Percentiles rank a stretch among this genome's conserved stretches.
Evolutionary conservation across 2,329 filamentous ascomycete species (phyloP).

Genomic region (Shiraia sp.): DNA sequence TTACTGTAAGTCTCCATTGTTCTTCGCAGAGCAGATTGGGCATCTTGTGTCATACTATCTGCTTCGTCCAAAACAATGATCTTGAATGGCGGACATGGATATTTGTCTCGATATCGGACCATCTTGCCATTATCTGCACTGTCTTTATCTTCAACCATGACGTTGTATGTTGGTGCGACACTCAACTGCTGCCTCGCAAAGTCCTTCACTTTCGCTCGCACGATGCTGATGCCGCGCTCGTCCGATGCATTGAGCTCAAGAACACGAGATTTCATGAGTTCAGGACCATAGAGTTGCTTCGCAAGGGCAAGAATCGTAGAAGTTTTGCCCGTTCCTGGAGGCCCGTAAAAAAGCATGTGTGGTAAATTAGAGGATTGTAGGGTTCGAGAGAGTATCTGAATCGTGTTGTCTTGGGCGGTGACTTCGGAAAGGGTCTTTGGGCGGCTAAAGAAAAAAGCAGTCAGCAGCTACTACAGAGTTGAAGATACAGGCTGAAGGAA

Average conservation of each 20-base stretch:
- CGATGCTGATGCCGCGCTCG: conserved; percentile 95
- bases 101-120: conserved; percentile 62
- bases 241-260: conserved; percentile 99
- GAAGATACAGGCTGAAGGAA: neutral
- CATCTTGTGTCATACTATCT: conserved; percentile 98
- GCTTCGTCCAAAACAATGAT: conserved; percentile 98
- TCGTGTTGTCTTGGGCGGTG: conserved; percentile 95
- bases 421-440: conserved; percentile 94
- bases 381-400: conserved; percentile 87
- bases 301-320: conserved; percentile 96
- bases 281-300: conserved; percentile 95
- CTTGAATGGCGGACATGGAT: conserved; percentile 97
- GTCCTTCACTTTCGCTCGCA: conserved; percentile 96
- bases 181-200: conserved; percentile 95
- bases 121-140: conserved; percentile 27
- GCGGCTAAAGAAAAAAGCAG: conserved; percentile 61
- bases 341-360: conserved; percentile 99
- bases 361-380: conserved; percentile 96
- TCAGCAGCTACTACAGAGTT: conserved; percentile 11
- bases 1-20: conserved; percentile 99
- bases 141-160: conserved; percentile 53
- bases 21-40: conserved; percentile 85
- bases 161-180: conserved; percentile 70
- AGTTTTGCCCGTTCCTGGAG: conserved; percentile 96
- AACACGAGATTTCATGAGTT: conserved; percentile 90